phyloP scores from a whole-genome alignment of 257 asterid genomes.

The Euphrasia confusa region DNA sequence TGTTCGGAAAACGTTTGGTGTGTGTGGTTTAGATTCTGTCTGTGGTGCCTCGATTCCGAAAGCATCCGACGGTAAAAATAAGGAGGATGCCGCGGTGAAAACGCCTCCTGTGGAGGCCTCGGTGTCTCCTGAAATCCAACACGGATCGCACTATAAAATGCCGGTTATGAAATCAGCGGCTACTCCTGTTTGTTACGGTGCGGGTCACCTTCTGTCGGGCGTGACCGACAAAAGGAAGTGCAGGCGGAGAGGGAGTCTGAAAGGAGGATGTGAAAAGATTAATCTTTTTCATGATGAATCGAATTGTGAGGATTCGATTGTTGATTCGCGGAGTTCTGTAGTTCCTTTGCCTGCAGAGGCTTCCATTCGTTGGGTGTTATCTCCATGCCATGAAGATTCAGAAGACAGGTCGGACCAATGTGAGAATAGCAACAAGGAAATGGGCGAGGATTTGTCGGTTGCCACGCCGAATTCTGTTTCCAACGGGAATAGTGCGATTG shows the following conservation, averaged over 20 bases:
- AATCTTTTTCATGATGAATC: constrained; percentile 22
- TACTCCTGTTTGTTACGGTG: constrained; percentile 78
- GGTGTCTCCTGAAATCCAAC: constrained; percentile 76
- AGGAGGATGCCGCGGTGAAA: constrained; percentile 23
- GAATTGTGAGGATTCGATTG: not conserved
- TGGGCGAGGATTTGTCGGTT: constrained; percentile 5
- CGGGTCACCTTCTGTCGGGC: constrained; percentile 74
- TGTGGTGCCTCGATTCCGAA: not conserved
- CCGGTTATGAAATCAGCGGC: constrained; percentile 35
- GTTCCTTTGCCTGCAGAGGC: constrained; percentile 67
- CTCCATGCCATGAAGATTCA: constrained; percentile 29
- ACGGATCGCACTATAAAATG: constrained; percentile 32
- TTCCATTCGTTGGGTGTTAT: constrained; percentile 51
- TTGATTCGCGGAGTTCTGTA: not conserved
- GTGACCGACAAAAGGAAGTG: constrained; percentile 75
- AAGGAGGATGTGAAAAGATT: constrained; percentile 31
- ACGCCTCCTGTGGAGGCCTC: constrained; percentile 91
- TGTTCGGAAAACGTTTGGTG: constrained; percentile 30
- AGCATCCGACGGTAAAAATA: constrained; percentile 1
- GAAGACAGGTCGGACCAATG: constrained; percentile 1
- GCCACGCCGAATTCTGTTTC: constrained; percentile 7
- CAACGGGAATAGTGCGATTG: constrained; percentile 1
- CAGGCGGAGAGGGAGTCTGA: constrained; percentile 74
- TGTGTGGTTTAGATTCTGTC: constrained; percentile 21
- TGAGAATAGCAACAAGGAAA: constrained; percentile 12